Evolutionary conservation across 2,329 filamentous ascomycete species (phyloP).

Genomic region (Microthyrium microscopicum): DNA sequence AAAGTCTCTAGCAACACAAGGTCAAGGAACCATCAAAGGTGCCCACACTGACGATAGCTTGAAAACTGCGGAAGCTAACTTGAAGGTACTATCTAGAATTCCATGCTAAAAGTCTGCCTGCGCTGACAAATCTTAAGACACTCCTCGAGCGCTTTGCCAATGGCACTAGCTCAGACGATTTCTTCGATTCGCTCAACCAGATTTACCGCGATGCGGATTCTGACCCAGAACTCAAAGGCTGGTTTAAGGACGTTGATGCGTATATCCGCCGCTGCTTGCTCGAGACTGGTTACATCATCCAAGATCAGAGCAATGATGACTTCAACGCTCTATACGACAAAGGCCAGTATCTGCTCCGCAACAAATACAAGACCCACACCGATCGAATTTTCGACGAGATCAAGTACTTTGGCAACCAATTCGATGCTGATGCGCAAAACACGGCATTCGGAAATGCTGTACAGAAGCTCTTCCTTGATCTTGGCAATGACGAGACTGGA

Average conservation of each 20-base stretch:
- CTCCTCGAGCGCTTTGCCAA: constrained; percentile 94
- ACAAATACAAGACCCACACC: constrained; percentile 75
- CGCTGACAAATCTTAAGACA: constrained; percentile 43
- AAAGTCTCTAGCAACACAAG: constrained; percentile 45
- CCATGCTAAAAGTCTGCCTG: constrained; percentile 20
- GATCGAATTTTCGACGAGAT: constrained; percentile 76
- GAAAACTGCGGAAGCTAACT: constrained; percentile 56
- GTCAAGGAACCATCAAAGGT: constrained; percentile 53
- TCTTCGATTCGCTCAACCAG: constrained; percentile 68
- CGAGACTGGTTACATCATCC: constrained; percentile 80
- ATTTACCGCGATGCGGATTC: constrained; percentile 77
- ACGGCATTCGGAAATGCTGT: constrained; percentile 58
- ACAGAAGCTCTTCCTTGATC: constrained; percentile 72
- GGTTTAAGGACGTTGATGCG: constrained; percentile 65
- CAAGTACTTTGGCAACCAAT: constrained; percentile 79
- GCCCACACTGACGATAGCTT: constrained; percentile 49
- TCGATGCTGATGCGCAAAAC: constrained; percentile 78
- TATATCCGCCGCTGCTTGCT: constrained; percentile 74
- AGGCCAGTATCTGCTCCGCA: constrained; percentile 70
- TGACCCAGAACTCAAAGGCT: constrained; percentile 71
- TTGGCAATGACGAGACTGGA: constrained; percentile 75
- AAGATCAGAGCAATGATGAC: constrained; percentile 60
- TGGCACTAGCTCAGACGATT: constrained; percentile 70
- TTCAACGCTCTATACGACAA: constrained; percentile 77
- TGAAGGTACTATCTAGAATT: constrained; percentile 44